phyloP scores from a whole-genome alignment of 768 basidiomycete species.

The Lactifluus rugatus region DNA sequence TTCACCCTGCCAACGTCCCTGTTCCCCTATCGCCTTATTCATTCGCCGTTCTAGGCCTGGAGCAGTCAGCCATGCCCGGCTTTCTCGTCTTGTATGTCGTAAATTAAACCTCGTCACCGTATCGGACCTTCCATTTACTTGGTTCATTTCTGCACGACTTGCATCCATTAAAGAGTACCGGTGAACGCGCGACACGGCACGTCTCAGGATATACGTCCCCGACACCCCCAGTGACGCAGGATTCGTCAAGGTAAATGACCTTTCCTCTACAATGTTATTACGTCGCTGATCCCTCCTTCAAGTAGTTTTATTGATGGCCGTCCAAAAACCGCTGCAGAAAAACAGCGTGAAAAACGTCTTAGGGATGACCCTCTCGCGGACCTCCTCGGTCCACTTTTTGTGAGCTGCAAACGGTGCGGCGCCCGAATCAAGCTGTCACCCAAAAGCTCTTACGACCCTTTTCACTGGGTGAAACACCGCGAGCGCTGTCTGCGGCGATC shows the following conservation, averaged over 20 bases:
- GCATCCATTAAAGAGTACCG: background rate
- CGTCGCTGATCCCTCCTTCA: background rate
- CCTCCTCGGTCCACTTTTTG: conserved; percentile 15
- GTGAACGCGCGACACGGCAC: background rate
- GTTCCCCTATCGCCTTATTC: conserved; percentile 10
- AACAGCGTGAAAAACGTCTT: conserved; percentile 16
- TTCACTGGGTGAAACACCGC: conserved; percentile 20
- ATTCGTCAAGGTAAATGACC: conserved; percentile 2
- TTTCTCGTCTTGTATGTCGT: conserved; percentile 13
- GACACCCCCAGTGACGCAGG: background rate
- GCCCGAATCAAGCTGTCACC: conserved; percentile 19
- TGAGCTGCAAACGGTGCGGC: conserved; percentile 18
- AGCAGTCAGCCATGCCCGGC: conserved; percentile 6
- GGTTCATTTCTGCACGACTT: background rate
- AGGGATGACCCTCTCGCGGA: conserved; percentile 19
- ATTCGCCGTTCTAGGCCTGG: conserved; percentile 13
- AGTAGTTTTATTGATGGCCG: conserved; percentile 14
- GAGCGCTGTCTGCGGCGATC: conserved; percentile 19
- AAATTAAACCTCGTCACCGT: conserved; percentile 1
- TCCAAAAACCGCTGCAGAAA: conserved; percentile 19
- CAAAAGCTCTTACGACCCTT: conserved; percentile 18
- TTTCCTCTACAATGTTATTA: background rate
- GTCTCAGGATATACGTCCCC: conserved; percentile 1
- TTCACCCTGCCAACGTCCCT: background rate
- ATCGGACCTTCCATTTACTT: background rate